These are phyloP conservation scores for Hypoxylon sp. DNA, from an alignment of 2,329 filamentous ascomycete species.

Conservation along the genomic window DNA sequence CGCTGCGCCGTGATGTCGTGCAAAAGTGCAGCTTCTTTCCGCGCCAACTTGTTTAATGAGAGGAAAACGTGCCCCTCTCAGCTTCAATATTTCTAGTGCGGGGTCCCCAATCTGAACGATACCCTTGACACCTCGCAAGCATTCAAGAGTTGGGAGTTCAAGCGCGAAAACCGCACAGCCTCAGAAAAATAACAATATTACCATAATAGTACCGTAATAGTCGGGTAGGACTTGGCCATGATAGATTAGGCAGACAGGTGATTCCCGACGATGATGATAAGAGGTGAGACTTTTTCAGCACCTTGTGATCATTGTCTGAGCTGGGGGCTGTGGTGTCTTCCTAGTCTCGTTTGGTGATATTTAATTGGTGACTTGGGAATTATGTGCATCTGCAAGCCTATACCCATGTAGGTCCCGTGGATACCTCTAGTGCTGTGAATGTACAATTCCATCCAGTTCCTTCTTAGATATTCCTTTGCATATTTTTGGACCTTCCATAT, in stretches of 20 bases:
- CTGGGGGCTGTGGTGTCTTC: conserved; percentile 38
- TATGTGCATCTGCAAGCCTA: conserved; percentile 34
- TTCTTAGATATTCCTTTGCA: conserved; percentile 28
- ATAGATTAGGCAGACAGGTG: conserved; percentile 33
- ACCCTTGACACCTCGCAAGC: not conserved
- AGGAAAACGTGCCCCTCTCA: conserved; percentile 22
- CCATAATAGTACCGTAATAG: not conserved
- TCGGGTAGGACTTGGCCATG: conserved; percentile 17
- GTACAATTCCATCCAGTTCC: conserved; percentile 22
- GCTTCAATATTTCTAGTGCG: conserved; percentile 37
- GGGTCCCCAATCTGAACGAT: conserved; percentile 38
- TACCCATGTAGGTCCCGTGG: conserved; percentile 35
- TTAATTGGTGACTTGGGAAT: conserved; percentile 35
- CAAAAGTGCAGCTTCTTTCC: conserved; percentile 15
- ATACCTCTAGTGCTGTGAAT: conserved; percentile 24
- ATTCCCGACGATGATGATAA: conserved; percentile 33
- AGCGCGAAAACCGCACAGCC: conserved; percentile 22
- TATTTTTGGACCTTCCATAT: conserved; percentile 19
- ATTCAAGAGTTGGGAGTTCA: conserved; percentile 9
- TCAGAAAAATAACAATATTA: conserved; percentile 4
- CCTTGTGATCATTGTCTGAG: conserved; percentile 44
- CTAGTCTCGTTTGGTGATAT: conserved; percentile 29
- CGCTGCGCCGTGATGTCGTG: conserved; percentile 32
- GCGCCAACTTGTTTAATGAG: conserved; percentile 18
- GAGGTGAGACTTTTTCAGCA: conserved; percentile 41